Conservation (phyloP, 2,329 filamentous ascomycete genomes). For the Aspergillus calidoustus region DNA sequence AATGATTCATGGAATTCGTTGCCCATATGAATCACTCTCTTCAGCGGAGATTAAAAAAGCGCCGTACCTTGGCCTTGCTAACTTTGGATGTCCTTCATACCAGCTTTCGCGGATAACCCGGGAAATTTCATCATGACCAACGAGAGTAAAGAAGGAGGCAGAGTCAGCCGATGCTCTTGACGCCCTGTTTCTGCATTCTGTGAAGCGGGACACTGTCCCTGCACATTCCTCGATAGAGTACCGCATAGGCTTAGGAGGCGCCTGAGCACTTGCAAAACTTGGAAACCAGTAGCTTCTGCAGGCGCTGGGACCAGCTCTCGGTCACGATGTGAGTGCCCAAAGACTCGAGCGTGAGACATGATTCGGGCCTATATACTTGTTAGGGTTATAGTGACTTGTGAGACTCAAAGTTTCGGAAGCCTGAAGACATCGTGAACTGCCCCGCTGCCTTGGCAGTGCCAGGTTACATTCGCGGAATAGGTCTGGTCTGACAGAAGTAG, state of each 20-base stretch:
- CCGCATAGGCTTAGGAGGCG: background rate
- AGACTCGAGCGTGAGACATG: background rate
- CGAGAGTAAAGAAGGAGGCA: conserved; percentile 15
- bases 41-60: background rate
- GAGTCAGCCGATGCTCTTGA: conserved; percentile 24
- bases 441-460: conserved; percentile 15
- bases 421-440: conserved; percentile 5
- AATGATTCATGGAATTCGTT: conserved; percentile 9
- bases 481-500: background rate
- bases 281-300: background rate
- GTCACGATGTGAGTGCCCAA: background rate
- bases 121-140: conserved; percentile 21
- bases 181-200: conserved; percentile 25
- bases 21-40: conserved; percentile 10
- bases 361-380: background rate
- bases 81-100: conserved; percentile 27
- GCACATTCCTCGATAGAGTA: conserved; percentile 23
- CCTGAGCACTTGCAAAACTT: background rate
- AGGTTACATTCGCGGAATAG: conserved; percentile 2
- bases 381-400: background rate
- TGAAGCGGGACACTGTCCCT: conserved; percentile 20
- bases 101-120: conserved; percentile 22
- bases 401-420: background rate
- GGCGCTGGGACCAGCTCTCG: background rate
- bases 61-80: conserved; percentile 16